Evolutionary conservation across 1,284 basidiomycete species (phyloP).

Genomic region (Puccinia triticina): DNA sequence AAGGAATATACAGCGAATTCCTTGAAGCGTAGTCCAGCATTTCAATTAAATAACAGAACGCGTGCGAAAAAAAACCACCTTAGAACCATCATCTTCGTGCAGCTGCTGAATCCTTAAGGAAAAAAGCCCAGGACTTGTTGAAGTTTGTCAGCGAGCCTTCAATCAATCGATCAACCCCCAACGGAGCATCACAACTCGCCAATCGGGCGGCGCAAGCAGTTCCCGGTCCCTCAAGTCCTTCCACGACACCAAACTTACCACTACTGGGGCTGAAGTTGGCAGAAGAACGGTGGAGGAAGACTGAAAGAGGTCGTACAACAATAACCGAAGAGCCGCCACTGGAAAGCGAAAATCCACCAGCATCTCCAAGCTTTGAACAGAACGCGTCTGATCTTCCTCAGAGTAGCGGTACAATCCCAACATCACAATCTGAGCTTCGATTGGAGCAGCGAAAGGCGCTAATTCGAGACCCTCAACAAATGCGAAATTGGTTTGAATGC

Average conservation of each 20-base stretch:
- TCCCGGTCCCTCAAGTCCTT: not conserved
- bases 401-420: not conserved
- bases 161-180: not conserved
- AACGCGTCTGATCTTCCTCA: not conserved
- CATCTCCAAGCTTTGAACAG: not conserved
- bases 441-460: constrained; percentile 35
- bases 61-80: not conserved
- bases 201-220: not conserved
- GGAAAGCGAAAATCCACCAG: constrained; percentile 14
- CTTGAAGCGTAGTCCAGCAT: not conserved
- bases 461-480: constrained; percentile 14
- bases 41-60: constrained; percentile 9
- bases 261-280: constrained; percentile 24
- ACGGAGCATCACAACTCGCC: constrained; percentile 14
- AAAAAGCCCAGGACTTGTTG: constrained; percentile 41
- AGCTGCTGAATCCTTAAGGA: constrained; percentile 44
- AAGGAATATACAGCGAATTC: constrained; percentile 2
- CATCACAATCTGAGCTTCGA: constrained; percentile 14
- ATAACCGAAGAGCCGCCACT: not conserved
- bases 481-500: constrained; percentile 39
- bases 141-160: constrained; percentile 49
- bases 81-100: constrained; percentile 45
- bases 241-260: constrained; percentile 2
- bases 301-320: constrained; percentile 12
- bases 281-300: constrained; percentile 41